Evolutionary conservation across 768 basidiomycete genomes (phyloP), one percentile per base, ranked within the genome.

Genomic region (Termitomyces sp.): DNA sequence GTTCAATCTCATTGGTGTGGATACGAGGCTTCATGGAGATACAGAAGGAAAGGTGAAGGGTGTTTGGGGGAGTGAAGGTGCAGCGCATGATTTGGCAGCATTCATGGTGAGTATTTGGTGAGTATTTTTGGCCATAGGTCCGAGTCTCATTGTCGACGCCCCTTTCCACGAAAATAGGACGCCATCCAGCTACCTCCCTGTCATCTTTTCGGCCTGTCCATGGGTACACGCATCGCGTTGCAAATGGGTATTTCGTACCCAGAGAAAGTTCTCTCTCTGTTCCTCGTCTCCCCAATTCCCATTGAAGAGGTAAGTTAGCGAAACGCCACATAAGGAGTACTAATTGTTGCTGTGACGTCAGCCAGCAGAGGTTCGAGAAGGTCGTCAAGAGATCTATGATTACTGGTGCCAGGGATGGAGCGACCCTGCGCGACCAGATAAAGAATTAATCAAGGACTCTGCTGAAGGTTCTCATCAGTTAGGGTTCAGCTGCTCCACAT

Each of bases 91-190:
- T 50, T 59, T 75, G 18, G 62, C 65, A 33, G 63, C 63, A 39
- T 70, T 77, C 58, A 76, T 77, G 73, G 76, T 72, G 57, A 40
- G 72, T 56, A 18, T n/a, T n/a, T n/a, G n/a, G n/a, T n/a, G n/a
- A n/a, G n/a, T n/a, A n/a, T 24, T 3, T 13, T 18, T n/a, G 5
- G 3, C 20, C 16, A n/a, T 43, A 26, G 20, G n/a, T n/a, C n/a
- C n/a, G n/a, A n/a, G n/a, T n/a, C n/a, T n/a, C n/a, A n/a, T n/a
- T n/a, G n/a, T n/a, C n/a, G n/a, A n/a, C n/a, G n/a, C 8, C 26
- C 24, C 20, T 37, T 30, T 32, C 14, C 12, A n/a, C 32, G 30
- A 32, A 39, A 4, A 5, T 54, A 78, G 76, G 69, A 75, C 34
- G 74, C 73, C 6, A 58, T 78, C 9, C 51, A 65, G 30, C 60